phyloP scores from a whole-genome alignment of 1,139 yeast genomes.

The Blastobotrys malaysiensis region DNA sequence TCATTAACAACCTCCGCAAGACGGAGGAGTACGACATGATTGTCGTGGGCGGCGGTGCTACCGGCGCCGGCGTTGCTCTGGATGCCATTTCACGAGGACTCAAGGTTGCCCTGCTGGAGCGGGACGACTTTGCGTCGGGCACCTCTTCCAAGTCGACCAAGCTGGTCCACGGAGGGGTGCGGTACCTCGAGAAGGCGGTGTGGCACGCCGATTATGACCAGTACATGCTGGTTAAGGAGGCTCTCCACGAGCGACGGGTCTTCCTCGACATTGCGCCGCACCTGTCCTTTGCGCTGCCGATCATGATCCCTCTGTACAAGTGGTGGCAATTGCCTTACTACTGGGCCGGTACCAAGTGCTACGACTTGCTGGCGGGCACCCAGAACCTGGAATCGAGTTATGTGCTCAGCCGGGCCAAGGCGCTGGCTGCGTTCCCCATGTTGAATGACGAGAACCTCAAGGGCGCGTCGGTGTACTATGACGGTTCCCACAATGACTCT shows the following conservation, averaged over 20 bases:
- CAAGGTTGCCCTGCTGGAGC: conserved; percentile 81
- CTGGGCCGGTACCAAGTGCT: conserved; percentile 86
- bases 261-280: conserved; percentile 93
- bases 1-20: conserved; percentile 20
- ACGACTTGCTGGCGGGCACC: conserved; percentile 88
- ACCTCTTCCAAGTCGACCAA: conserved; percentile 95
- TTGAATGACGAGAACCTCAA: conserved; percentile 72
- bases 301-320: conserved; percentile 89
- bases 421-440: conserved; percentile 81
- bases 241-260: conserved; percentile 85
- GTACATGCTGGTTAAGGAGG: conserved; percentile 88
- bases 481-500: conserved; percentile 90
- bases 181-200: conserved; percentile 92
- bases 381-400: conserved; percentile 81
- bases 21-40: conserved; percentile 59
- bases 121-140: conserved; percentile 84
- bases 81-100: conserved; percentile 91
- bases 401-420: conserved; percentile 60
- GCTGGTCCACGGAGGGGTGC: conserved; percentile 96
- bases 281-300: conserved; percentile 78
- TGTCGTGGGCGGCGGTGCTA: conserved; percentile 93
- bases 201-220: conserved; percentile 83
- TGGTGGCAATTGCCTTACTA: conserved; percentile 97
- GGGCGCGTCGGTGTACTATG: conserved; percentile 91
- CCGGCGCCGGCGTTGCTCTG: conserved; percentile 89